phyloP scores from a whole-genome alignment of 257 asterid genomes.

The Solanum sejunctum region DNA sequence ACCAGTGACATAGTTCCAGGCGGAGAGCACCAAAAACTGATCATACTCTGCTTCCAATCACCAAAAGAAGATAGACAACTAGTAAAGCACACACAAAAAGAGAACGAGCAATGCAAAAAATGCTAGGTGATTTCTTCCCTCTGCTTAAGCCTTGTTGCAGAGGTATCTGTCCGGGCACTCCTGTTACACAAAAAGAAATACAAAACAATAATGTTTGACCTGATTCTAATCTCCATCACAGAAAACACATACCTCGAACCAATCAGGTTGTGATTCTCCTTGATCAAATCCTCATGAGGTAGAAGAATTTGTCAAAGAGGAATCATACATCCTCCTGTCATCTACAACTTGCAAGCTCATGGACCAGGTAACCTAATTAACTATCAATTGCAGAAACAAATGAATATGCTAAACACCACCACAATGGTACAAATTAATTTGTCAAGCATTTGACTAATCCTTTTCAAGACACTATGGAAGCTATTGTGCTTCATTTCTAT shows the following conservation, averaged over 20 bases:
- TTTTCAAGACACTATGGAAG: background rate
- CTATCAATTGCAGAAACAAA: background rate
- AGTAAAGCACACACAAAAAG: too few species aligned
- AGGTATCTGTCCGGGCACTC: too few species aligned
- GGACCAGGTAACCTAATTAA: background rate
- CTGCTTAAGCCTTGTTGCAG: too few species aligned
- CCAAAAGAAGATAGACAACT: too few species aligned
- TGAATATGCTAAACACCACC: background rate
- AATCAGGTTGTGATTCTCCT: background rate
- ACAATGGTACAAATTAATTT: background rate
- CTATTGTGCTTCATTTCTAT: background rate
- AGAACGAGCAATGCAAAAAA: too few species aligned
- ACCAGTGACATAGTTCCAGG: slow-evolving; percentile 18
- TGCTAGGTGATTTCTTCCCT: too few species aligned
- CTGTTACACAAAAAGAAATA: too few species aligned
- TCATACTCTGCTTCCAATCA: background rate
- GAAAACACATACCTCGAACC: background rate
- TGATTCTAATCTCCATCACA: background rate
- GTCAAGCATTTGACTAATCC: background rate
- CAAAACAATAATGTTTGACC: background rate
- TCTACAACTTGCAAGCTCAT: background rate
- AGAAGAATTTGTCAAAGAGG: background rate
- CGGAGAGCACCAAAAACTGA: slow-evolving; percentile 15
- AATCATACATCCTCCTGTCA: background rate
- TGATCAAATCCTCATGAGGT: background rate